Base-by-base conservation (phyloP, 2,329 filamentous ascomycete genomes). In the Cercospora sp. region DNA sequence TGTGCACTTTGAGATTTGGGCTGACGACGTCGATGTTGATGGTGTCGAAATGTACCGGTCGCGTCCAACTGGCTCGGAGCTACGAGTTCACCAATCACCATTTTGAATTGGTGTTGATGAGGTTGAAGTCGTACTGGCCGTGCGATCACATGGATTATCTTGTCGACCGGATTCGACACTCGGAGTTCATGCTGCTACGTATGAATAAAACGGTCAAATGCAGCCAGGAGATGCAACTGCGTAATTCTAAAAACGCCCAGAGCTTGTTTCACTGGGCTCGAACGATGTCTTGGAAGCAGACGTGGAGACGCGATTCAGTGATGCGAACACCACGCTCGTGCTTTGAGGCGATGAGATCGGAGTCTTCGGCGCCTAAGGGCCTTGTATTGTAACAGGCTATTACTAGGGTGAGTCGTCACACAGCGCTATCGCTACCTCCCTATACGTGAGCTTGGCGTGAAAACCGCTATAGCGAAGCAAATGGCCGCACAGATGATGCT, bases 401-500 rank as follows among this genome's bases (percentile, higher is more conserved):
- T 24, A 28, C 12, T 7, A 26, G 49, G 24, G 10, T 7, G 5
- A 55, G 16, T 30, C 6, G 49, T 51, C 3, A 13, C 13, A 37
- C 3, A 43, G 16, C n/a, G 37, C 21, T 21, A 51, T 8, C 45
- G 21, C n/a, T 53, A 53, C 21, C 26, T 28, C 7, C 49, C 49
- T 28, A 55, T 55, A 26, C 24, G 49, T 28, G 49, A 55, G 49
- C 49, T 55, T n/a, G 49, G 24, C 24, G 49, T 55, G 24, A 55
- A 55, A 3, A 55, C 26, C 4, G 49, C 49, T 55, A 55, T 55
- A n/a, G 49, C 21, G 49, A 55, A 55, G 49, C 68, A 67, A 21
- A 67, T 28, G 18, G 18, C 57, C 12, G 65, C 65, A 26, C 68
- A 69, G 18, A 65, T 66, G 53, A 69, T 65, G 18, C 61, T 67